Evolutionary conservation across 441 rosid species (phyloP).

Genomic region (Adansonia madagascariensis): DNA sequence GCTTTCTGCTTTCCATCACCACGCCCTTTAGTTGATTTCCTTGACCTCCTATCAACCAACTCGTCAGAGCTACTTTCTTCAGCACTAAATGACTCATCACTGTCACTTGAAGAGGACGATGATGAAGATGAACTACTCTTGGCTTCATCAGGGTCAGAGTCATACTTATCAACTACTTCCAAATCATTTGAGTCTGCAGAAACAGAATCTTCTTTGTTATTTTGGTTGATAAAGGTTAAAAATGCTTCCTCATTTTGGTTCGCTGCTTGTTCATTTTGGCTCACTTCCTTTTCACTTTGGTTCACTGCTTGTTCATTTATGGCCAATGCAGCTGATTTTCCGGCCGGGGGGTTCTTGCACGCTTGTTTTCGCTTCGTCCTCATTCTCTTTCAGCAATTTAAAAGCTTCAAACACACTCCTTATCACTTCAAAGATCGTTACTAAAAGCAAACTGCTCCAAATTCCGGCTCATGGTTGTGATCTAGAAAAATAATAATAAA

Average conservation of each 20-base stretch:
- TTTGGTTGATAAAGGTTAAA: constrained; percentile 33
- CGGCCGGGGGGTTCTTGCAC: constrained; percentile 17
- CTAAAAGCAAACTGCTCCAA: constrained; percentile 2
- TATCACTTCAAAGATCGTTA: background rate
- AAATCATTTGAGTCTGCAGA: constrained; percentile 11
- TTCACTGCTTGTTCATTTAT: constrained; percentile 15
- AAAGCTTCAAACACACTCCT: background rate
- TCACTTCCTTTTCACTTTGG: constrained; percentile 28
- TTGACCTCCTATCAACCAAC: constrained; percentile 20
- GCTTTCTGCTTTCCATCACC: constrained; percentile 38
- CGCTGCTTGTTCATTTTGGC: constrained; percentile 19
- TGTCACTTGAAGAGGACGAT: constrained; percentile 45
- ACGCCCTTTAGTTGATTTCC: constrained; percentile 27
- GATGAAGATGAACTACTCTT: constrained; percentile 15
- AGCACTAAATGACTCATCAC: constrained; percentile 34
- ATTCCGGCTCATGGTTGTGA: background rate
- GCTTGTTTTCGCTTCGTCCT: constrained; percentile 25
- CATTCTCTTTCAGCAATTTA: constrained; percentile 23
- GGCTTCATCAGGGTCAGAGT: background rate
- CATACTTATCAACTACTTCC: constrained; percentile 20
- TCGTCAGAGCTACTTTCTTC: constrained; percentile 40
- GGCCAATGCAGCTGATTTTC: constrained; percentile 10
- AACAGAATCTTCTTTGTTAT: constrained; percentile 18
- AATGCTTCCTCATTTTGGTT: constrained; percentile 23
- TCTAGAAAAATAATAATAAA: constrained; percentile 2